phyloP scores from a whole-genome alignment of 495 filamentous ascomycete species.

The Hypoxylon lienhwacheense region DNA sequence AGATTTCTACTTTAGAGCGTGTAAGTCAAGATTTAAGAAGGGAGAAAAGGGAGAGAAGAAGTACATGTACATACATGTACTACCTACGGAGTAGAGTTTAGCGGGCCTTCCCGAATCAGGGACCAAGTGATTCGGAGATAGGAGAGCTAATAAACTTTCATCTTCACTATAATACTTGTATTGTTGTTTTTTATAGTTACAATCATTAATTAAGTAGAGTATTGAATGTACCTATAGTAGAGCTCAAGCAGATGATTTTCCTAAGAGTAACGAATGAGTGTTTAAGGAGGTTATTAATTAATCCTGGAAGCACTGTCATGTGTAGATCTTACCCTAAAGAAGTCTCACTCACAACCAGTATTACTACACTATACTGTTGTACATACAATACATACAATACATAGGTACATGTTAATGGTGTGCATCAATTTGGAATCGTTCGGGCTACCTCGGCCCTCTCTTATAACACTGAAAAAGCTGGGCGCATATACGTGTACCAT shows the following conservation, averaged over 20 bases:
- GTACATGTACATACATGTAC: neutral
- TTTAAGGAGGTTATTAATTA: neutral
- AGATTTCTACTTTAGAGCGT: no score
- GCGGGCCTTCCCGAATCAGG: slow-evolving; percentile 9
- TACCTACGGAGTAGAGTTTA: no score
- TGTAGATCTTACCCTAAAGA: slow-evolving; percentile 23
- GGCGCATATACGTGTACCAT: neutral
- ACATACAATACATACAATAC: neutral
- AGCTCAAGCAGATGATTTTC: neutral
- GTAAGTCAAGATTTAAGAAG: neutral
- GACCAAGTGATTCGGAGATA: slow-evolving; percentile 23
- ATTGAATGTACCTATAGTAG: neutral
- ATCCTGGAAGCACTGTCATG: slow-evolving; percentile 20
- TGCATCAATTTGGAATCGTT: slow-evolving; percentile 15
- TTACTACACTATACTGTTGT: no score
- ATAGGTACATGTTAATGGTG: slow-evolving; percentile 13
- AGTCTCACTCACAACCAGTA: slow-evolving; percentile 23
- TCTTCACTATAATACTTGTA: neutral
- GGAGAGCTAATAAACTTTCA: slow-evolving; percentile 3
- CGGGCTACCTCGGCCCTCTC: slow-evolving; percentile 10
- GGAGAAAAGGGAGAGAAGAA: no score
- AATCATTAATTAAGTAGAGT: neutral
- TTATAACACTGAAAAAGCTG: neutral
- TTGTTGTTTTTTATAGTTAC: neutral
- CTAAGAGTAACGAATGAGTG: slow-evolving; percentile 8